phyloP scores from a whole-genome alignment of 2,329 filamentous ascomycete genomes.

The Cryphonectria naterciae region DNA sequence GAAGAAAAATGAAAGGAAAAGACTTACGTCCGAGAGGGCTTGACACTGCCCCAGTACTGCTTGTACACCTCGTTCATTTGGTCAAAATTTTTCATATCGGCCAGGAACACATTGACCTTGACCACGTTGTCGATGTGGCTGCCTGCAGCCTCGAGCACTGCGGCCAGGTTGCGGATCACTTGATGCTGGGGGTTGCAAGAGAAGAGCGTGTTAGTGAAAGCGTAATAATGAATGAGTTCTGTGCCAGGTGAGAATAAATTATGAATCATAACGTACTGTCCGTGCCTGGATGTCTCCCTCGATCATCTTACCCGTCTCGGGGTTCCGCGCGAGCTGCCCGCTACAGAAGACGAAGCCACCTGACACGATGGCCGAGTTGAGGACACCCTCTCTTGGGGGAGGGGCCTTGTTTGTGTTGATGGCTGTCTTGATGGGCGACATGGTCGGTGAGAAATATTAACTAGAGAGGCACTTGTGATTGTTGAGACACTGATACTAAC shows the following conservation, averaged over 20 bases:
- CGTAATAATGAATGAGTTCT: too few species aligned
- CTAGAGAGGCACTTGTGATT: neutral
- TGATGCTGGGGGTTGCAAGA: slow-evolving; percentile 47
- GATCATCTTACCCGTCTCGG: slow-evolving; percentile 59
- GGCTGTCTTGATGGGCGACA: slow-evolving; percentile 40
- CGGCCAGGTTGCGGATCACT: slow-evolving; percentile 72
- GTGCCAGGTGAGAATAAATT: too few species aligned
- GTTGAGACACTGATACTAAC: neutral
- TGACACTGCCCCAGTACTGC: slow-evolving; percentile 65
- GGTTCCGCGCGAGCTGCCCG: slow-evolving; percentile 71
- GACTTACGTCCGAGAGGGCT: slow-evolving; percentile 49
- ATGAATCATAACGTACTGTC: slow-evolving; percentile 48
- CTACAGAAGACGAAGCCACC: slow-evolving; percentile 72
- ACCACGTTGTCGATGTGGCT: slow-evolving; percentile 68
- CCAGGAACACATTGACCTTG: slow-evolving; percentile 74
- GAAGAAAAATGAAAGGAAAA: neutral
- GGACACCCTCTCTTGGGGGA: slow-evolving; percentile 44
- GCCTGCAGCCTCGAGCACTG: slow-evolving; percentile 71
- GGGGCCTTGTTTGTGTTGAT: slow-evolving; percentile 47
- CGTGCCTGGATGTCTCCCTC: slow-evolving; percentile 68
- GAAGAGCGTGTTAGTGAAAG: neutral
- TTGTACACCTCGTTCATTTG: slow-evolving; percentile 77
- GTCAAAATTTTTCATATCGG: slow-evolving; percentile 73
- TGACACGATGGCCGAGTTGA: slow-evolving; percentile 65
- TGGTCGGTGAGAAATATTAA: neutral